These are phyloP conservation scores for Tuber calosporum DNA, from an alignment of 495 filamentous ascomycete genomes.

Conservation along the genomic window DNA sequence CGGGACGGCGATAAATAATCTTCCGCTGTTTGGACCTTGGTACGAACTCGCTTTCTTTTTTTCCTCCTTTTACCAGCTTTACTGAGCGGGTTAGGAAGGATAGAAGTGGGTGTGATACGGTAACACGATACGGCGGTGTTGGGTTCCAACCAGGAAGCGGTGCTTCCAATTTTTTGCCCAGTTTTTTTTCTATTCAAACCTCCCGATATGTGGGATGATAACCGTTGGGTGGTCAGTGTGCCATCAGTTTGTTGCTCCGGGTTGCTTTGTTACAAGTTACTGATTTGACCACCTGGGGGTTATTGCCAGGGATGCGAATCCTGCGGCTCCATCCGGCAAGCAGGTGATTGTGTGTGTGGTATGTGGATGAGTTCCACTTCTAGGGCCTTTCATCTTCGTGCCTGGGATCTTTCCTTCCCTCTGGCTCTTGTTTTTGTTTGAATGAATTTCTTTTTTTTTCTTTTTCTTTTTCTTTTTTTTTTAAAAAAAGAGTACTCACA, in stretches of 20 bases:
- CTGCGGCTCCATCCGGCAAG: not conserved
- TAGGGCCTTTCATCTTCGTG: not conserved
- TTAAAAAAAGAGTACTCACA: no score
- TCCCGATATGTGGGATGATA: slow-evolving; percentile 2
- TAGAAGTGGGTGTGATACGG: not conserved
- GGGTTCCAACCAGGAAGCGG: not conserved
- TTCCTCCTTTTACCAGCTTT: not conserved
- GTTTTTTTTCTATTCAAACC: not conserved
- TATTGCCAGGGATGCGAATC: not conserved
- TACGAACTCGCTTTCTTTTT: slow-evolving; percentile 15
- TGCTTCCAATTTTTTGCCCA: not conserved
- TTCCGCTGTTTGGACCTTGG: slow-evolving; percentile 36
- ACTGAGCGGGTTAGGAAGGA: not conserved
- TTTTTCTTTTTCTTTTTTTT: not conserved
- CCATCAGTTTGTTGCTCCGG: slow-evolving; percentile 1
- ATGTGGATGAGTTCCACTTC: not conserved
- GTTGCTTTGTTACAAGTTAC: slow-evolving; percentile 2
- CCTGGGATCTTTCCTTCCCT: not conserved
- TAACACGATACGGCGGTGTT: not conserved
- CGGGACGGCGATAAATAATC: slow-evolving; percentile 27
- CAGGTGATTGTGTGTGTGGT: not conserved
- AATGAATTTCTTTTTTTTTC: no score
- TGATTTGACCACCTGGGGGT: not conserved
- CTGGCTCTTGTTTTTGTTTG: no score
- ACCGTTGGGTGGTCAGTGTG: not conserved